Percentiles rank a stretch among this genome's conserved stretches.
These are phyloP conservation scores for Clonostachys byssicola DNA, from an alignment of 2,329 filamentous ascomycete genomes.

Conservation along the genomic window DNA sequence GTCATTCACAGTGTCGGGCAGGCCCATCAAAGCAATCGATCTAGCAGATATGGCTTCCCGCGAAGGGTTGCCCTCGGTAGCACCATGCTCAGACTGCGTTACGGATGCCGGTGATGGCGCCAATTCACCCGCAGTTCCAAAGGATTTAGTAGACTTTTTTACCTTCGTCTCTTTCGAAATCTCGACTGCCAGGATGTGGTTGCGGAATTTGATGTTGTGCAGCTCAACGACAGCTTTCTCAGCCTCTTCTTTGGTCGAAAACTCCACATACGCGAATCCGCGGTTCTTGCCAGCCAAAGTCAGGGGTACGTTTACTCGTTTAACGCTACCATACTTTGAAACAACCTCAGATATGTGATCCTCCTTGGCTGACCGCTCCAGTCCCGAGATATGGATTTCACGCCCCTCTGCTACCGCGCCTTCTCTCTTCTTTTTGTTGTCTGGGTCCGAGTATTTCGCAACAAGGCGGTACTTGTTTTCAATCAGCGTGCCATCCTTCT, in stretches of 20 bases:
- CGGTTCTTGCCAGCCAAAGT: constrained; percentile 65
- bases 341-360: constrained; percentile 69
- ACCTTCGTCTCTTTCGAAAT: constrained; percentile 51
- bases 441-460: constrained; percentile 81
- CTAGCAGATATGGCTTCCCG: constrained; percentile 54
- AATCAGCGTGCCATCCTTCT: constrained; percentile 67
- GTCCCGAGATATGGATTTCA: constrained; percentile 74
- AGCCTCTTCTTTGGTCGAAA: constrained; percentile 65
- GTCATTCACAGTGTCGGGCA: constrained; percentile 92
- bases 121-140: constrained; percentile 20
- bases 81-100: constrained; percentile 13
- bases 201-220: constrained; percentile 66
- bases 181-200: constrained; percentile 63
- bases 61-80: constrained; percentile 20
- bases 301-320: constrained; percentile 66
- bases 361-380: constrained; percentile 60
- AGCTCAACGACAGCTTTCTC: constrained; percentile 62
- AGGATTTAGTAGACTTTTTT: constrained; percentile 47
- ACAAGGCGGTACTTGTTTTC: constrained; percentile 66
- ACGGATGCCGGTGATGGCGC: constrained; percentile 27
- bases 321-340: constrained; percentile 69
- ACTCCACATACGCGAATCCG: constrained; percentile 79
- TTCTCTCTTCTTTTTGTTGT: constrained; percentile 70
- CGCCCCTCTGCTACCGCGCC: constrained; percentile 83
- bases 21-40: constrained; percentile 76